These are phyloP conservation scores for Leccinellum luteum DNA, from an alignment of 768 basidiomycete species.

Conservation along the genomic window DNA sequence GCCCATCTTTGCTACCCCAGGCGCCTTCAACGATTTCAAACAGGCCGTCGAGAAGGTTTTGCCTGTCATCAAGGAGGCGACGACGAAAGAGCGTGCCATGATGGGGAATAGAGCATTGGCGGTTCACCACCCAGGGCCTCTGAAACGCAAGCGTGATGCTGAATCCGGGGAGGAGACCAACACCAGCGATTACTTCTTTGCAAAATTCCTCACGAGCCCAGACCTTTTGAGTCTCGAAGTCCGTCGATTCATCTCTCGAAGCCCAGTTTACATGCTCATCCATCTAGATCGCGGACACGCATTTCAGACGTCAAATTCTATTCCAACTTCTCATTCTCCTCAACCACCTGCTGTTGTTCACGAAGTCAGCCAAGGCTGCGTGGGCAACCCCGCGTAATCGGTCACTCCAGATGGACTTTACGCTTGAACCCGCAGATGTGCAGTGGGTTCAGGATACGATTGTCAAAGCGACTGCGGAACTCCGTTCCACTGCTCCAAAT, in stretches of 20 bases:
- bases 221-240: slow-evolving; percentile 89
- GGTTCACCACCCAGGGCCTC: slow-evolving; percentile 30
- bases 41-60: slow-evolving; percentile 69
- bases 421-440: slow-evolving; percentile 60
- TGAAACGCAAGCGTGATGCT: slow-evolving; percentile 68
- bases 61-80: slow-evolving; percentile 80
- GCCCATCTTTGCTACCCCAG: slow-evolving; percentile 56
- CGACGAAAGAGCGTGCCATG: slow-evolving; percentile 83
- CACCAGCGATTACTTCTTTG: slow-evolving; percentile 80
- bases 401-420: slow-evolving; percentile 82
- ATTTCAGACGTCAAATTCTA: slow-evolving; percentile 91
- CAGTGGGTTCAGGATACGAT: slow-evolving; percentile 78
- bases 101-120: slow-evolving; percentile 66
- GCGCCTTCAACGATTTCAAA: slow-evolving; percentile 63
- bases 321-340: slow-evolving; percentile 82
- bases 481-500: slow-evolving; percentile 74
- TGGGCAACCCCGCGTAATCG: slow-evolving; percentile 69
- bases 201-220: slow-evolving; percentile 88
- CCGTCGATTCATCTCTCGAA: slow-evolving; percentile 16
- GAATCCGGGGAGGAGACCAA: slow-evolving; percentile 52
- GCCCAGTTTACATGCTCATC: slow-evolving; percentile 10
- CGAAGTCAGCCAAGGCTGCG: slow-evolving; percentile 57
- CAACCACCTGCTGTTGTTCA: slow-evolving; percentile 71
- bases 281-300: slow-evolving; percentile 77
- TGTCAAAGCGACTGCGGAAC: slow-evolving; percentile 48